Base-by-base conservation (phyloP, 352 stramenopile genomes). In the Pythium oligandrum region DNA sequence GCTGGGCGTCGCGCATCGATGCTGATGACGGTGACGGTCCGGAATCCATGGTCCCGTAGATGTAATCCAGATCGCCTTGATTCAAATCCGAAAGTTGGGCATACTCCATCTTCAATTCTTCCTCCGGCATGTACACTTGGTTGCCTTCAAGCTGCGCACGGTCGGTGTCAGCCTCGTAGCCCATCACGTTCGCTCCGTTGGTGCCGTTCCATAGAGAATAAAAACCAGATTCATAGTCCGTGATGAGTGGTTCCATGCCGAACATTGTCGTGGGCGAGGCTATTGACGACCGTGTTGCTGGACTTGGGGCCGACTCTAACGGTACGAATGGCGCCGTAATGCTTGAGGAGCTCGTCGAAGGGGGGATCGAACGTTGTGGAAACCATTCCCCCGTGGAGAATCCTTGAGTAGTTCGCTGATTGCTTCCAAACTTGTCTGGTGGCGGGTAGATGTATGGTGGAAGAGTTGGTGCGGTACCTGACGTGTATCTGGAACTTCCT, bases 101-200 rank as follows among this genome's bases (percentile, higher is more conserved):
- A 51, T 89, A 91, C 4, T 84, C 79, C 66, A 90, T 83, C 60
- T 86, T 87, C 8, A 88, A 48, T 53, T 90, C 80, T 34, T 88
- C 80, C 36, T 88, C 77, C 9, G 61, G 61, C 40, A 70, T 44
- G 55, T 76, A 76, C 10, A 76, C 49, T 4, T 68, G 66, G 39
- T n/a, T 68, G 7, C 60, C 26, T 63, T 70, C 31, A 52, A 40
- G 32, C 6, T 48, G 40, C 31, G 9, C 34, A n/a, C 44, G 48
- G 33, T 32, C 34, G 0, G 40, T 58, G 34, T 83, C 77, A 2
- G 63, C 48, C 7, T 87, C 79, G 47, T 87, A 90, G 0, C 69
- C 71, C 52, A 87, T 67, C 4, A 74, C 69, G 52, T 52, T 74
- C 4, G 44, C 52, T 0, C 66, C 63, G 38, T 72, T 70, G 3